Percentiles rank a stretch among this genome's conserved stretches.
Evolutionary conservation across 768 basidiomycete species (phyloP).

Genomic region (Suillus lakei): DNA sequence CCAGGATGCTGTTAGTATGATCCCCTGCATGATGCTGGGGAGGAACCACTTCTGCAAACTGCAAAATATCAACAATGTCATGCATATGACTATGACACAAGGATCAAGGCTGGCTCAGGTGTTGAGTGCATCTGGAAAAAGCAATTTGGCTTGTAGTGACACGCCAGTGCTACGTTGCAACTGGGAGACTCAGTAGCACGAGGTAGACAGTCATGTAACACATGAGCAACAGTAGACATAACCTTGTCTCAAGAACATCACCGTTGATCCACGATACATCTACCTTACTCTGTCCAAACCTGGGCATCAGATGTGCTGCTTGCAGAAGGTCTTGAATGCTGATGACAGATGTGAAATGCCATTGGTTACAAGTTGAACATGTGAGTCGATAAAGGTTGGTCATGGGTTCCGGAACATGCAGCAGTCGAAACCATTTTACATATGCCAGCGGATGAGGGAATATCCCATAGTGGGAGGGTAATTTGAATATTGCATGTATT

Average conservation of each 20-base stretch:
- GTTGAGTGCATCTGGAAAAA: not conserved
- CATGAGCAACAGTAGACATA: too few species aligned
- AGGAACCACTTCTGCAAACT: not conserved
- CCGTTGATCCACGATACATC: conserved; percentile 14
- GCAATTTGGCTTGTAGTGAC: too few species aligned
- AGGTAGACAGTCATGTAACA: too few species aligned
- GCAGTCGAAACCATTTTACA: conserved; percentile 30
- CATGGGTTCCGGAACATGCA: conserved; percentile 7
- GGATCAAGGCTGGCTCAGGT: not conserved
- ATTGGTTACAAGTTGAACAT: conserved; percentile 6
- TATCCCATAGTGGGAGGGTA: conserved; percentile 18
- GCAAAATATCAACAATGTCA: not conserved
- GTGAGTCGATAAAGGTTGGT: conserved; percentile 2
- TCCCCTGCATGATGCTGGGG: not conserved
- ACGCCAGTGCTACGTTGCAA: too few species aligned
- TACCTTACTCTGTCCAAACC: conserved; percentile 16
- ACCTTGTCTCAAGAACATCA: conserved; percentile 2
- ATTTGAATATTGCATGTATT: conserved; percentile 30
- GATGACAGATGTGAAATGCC: not conserved
- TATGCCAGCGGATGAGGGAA: conserved; percentile 27
- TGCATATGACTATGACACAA: not conserved
- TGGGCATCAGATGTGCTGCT: conserved; percentile 11
- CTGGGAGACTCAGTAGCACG: too few species aligned
- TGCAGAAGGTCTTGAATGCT: conserved; percentile 3
- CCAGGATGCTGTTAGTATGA: not conserved